A percentile compares a stretch with the other conserved stretches of the same genome.
Evolutionary conservation across 441 rosid species (phyloP).

Genomic region (Kokia cookei): DNA sequence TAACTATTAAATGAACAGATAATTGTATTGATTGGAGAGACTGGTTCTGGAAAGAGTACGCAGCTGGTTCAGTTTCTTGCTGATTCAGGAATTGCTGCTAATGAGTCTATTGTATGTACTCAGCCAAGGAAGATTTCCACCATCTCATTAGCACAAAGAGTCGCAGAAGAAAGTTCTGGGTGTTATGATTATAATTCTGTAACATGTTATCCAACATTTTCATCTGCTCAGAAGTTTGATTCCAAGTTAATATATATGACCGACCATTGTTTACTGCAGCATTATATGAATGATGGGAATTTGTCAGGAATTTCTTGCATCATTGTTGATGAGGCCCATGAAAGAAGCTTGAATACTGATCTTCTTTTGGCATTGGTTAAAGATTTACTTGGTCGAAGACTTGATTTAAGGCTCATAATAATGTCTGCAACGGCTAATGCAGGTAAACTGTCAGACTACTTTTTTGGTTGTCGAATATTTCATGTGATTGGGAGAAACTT

Average conservation of each 20-base stretch:
- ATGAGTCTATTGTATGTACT: slow-evolving; percentile 69
- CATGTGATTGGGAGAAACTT: slow-evolving; percentile 65
- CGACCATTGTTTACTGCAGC: slow-evolving; percentile 79
- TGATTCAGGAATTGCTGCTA: slow-evolving; percentile 68
- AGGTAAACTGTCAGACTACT: slow-evolving; percentile 61
- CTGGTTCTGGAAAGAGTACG: slow-evolving; percentile 97
- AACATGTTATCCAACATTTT: slow-evolving; percentile 51
- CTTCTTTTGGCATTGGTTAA: slow-evolving; percentile 74
- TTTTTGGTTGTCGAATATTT: slow-evolving; percentile 55
- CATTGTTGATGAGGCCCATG: slow-evolving; percentile 93
- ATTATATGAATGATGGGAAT: slow-evolving; percentile 56
- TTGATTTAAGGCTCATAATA: slow-evolving; percentile 67
- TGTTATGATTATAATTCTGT: slow-evolving; percentile 52
- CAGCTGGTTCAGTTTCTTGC: slow-evolving; percentile 88
- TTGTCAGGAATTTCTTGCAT: slow-evolving; percentile 80
- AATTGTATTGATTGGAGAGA: slow-evolving; percentile 79
- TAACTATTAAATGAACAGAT: slow-evolving; percentile 35
- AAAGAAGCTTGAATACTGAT: slow-evolving; percentile 92
- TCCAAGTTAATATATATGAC: slow-evolving; percentile 77
- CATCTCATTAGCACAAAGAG: slow-evolving; percentile 63
- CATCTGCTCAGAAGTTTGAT: slow-evolving; percentile 45
- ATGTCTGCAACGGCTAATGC: slow-evolving; percentile 98
- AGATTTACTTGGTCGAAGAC: slow-evolving; percentile 50
- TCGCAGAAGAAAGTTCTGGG: slow-evolving; percentile 62
- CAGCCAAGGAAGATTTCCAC: slow-evolving; percentile 93